Evolutionary conservation across 2,329 filamentous ascomycete species (phyloP).

Genomic region (Alternaria ventricosa): DNA sequence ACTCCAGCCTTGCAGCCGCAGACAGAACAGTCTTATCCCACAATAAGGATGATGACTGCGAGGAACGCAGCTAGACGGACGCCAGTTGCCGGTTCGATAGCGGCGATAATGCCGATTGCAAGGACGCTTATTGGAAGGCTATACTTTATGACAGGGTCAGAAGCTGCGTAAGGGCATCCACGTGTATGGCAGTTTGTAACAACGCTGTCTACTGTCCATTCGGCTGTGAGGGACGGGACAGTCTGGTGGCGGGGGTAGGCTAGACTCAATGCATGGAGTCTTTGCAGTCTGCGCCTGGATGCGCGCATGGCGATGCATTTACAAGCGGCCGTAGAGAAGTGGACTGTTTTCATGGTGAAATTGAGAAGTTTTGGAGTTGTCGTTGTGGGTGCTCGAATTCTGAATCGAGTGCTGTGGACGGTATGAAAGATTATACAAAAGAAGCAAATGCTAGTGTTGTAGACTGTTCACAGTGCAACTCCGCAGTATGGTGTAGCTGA

Average conservation of each 20-base stretch:
- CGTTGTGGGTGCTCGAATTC: background rate
- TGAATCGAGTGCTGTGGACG: background rate
- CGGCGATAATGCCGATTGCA: background rate
- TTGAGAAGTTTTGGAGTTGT: background rate
- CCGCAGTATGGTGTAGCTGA: background rate
- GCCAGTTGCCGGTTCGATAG: background rate
- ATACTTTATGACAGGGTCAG: background rate
- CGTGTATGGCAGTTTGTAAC: background rate
- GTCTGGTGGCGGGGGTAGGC: background rate
- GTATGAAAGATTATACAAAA: background rate
- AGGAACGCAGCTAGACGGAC: background rate
- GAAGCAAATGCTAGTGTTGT: background rate
- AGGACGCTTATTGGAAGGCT: background rate
- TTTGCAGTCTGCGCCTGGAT: background rate
- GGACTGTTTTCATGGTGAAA: background rate
- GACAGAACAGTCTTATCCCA: background rate
- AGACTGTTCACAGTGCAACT: background rate
- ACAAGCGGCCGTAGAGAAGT: background rate
- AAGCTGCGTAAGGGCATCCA: background rate
- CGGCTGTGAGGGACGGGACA: background rate
- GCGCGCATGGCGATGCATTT: background rate
- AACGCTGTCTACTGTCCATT: background rate
- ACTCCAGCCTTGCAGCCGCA: background rate
- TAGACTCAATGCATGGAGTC: background rate
- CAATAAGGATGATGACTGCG: background rate